Evolutionary conservation across 768 basidiomycete genomes (phyloP), one percentile per base, ranked within the genome.

Genomic region (Rhizopogon vulgaris): DNA sequence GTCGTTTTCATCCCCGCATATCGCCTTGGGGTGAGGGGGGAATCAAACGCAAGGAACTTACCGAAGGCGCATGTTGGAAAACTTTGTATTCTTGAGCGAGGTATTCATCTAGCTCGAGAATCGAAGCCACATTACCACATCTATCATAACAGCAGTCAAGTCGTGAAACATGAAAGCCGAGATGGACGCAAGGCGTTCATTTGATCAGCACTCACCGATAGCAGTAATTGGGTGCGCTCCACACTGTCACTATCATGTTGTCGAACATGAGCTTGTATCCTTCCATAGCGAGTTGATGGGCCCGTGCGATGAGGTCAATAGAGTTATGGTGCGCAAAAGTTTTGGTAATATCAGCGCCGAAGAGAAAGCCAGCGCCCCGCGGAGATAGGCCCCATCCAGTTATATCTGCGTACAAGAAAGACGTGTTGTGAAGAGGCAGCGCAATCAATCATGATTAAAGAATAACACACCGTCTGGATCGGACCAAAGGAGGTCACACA

Each of bases 401-500:
- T 52, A 96, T 94, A 62, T 97, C 94, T 87, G 14, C 39, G 39
- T 14, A 49, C 27, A 51, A 54, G 51, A 34, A 48, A 72, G 58
- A 71, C 38, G 38, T 47, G 24, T 43, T 58, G 11, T 39, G 52
- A 62, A 22, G 27, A 49, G 40, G 51, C 43, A 40, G 38, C 53
- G 52, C n/a, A 38, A 52, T 43, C 32, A 18, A 47, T 15, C 27
- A 51, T 46, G 47, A 18, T 7, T 38, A n/a, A 28, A 28, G 53
- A 48, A 39, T 38, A 30, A 41, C 78, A 58, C 51, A 94, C 94
- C 94, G 68, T 98, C 95, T 41, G 95, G 95, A 74, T 98, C 95
- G 53, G 94, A 96, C 95, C 95, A 98, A n/a, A 98, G 75, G 2
- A 98, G 75, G 71, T 98, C 95, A 63, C 95, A 98, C 95, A 98